Evolutionary conservation across 257 asterid genomes (phyloP).

Genomic region (Fraxinus excelsior): DNA sequence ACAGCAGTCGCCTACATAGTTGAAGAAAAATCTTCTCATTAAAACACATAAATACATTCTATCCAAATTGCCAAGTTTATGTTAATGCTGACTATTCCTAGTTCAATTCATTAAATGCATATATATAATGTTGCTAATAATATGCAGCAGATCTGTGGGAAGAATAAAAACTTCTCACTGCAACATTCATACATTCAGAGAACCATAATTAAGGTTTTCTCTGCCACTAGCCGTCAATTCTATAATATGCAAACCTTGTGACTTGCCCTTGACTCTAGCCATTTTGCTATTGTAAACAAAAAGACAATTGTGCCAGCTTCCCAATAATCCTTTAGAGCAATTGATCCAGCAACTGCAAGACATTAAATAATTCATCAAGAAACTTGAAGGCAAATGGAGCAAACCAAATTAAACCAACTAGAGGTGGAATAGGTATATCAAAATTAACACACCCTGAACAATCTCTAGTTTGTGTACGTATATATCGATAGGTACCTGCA

Average conservation of each 20-base stretch:
- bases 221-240: too few relatives aligned
- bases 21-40: neutral
- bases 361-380: neutral
- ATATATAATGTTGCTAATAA: neutral
- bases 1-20: conserved; percentile 51
- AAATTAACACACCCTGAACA: neutral
- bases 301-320: conserved; percentile 92
- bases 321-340: conserved; percentile 74
- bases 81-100: neutral
- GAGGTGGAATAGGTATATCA: neutral
- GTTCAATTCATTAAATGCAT: neutral
- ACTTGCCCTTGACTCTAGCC: conserved; percentile 87
- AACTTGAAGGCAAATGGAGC: neutral
- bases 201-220: too few relatives aligned
- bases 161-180: too few relatives aligned
- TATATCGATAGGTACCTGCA: conserved; percentile 46
- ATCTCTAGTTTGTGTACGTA: neutral
- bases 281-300: conserved; percentile 73
- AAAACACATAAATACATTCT: neutral
- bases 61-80: neutral
- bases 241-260: conserved; percentile 57
- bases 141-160: neutral
- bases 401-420: neutral
- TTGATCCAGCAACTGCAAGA: conserved; percentile 72
- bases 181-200: too few relatives aligned